Base-by-base conservation (phyloP, 495 filamentous ascomycete genomes). In the Penicillium desertorum region DNA sequence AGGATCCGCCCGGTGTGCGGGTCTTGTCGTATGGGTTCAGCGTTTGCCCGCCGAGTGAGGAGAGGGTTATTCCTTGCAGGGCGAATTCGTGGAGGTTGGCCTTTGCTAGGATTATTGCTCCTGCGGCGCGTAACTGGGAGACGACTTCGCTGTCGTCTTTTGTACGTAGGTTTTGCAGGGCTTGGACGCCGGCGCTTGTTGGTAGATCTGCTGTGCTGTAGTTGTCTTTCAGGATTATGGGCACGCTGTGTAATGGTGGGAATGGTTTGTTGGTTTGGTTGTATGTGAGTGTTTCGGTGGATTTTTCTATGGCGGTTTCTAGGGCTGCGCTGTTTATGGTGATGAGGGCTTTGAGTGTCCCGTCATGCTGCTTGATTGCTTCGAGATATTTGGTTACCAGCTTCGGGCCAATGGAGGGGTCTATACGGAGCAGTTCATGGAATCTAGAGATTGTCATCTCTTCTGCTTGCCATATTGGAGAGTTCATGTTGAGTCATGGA, bases 101-200 rank as follows among this genome's bases (percentile, higher is more conserved):
- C 58, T 88, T 89, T 1, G 83, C 86, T 1, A 88, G 67, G 17
- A 89, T 83, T n/a, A 89, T 76, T 1, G 83, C 83, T 0, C 87
- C 86, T 3, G 82, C 83, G 2, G 71, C 59, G 17, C 68, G 75
- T 9, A 88, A 63, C 0, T 32, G 54, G 2, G 50, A 11, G 4
- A 86, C 83, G 0, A 79, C 70, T 0, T 77, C 69, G 2, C 82
- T 79, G 62, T 55, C 60, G 60, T 53, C 59, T 0, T 54, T 50
- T 1, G 83, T 82, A 22, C 57, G 61, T 16, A 80, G 77, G 6
- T 69, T 59, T 22, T 65, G 65, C 3, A 88, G 69, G 51, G 73
- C 81, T 16, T 71, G 51, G 45, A 73, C 78, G 19, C 76, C 81
- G 0, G 78, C 83, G 1, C 81, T 87, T 0, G 86, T 88, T 36